phyloP scores from a whole-genome alignment of 1,139 yeast genomes.

The Magnusiomyces suaveolens region DNA sequence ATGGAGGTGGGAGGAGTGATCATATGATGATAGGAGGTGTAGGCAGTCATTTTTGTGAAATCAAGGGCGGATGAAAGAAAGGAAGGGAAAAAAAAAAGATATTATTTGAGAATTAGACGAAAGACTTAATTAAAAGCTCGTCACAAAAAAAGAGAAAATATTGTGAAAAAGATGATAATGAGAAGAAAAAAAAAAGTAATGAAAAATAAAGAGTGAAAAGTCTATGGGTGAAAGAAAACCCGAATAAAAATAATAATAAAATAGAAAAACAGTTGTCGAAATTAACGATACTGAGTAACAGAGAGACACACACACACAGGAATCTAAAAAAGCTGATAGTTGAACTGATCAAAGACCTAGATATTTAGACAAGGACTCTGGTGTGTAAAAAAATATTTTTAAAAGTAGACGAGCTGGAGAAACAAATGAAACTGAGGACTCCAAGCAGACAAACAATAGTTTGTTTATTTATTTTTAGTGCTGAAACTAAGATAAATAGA shows the following conservation, averaged over 20 bases:
- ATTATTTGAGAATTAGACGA: background rate
- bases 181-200: background rate
- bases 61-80: background rate
- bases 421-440: too few species aligned
- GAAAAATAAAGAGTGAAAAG: background rate
- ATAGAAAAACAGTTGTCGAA: background rate
- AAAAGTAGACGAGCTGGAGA: too few species aligned
- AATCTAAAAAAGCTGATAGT: constrained; percentile 24
- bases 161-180: background rate
- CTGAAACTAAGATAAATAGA: too few species aligned
- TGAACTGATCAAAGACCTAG: too few species aligned
- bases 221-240: constrained; percentile 4
- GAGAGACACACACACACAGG: constrained; percentile 22
- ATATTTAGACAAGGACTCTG: too few species aligned
- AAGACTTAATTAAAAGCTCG: constrained; percentile 26
- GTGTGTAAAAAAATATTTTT: too few species aligned
- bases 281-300: constrained; percentile 11
- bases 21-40: constrained; percentile 18
- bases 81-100: background rate
- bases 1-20: constrained; percentile 21
- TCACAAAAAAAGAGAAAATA: constrained; percentile 4
- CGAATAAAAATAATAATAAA: constrained; percentile 2
- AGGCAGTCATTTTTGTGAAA: constrained; percentile 18
- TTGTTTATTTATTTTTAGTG: too few species aligned
- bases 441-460: too few species aligned